Conservation (phyloP, 495 filamentous ascomycete species). For the Talaromyces wortmannii region DNA sequence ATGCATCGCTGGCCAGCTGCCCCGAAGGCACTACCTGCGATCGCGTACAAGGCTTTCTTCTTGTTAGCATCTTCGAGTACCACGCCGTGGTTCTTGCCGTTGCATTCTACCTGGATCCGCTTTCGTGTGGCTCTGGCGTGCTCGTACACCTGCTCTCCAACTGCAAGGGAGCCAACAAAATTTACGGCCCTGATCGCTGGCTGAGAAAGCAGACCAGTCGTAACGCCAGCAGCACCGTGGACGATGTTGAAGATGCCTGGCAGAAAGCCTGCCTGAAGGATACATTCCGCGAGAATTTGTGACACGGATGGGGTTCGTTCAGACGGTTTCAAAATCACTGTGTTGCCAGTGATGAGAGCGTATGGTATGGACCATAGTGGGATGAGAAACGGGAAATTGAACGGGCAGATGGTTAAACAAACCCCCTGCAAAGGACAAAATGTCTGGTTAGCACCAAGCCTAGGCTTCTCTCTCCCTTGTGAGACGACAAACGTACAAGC, state of each 20-base stretch:
- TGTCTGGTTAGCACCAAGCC: not conserved
- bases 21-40: conserved; percentile 22
- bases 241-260: conserved; percentile 22
- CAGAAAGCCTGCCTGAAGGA: conserved; percentile 15
- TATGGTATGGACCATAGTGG: conserved; percentile 13
- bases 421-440: conserved; percentile 13
- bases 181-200: conserved; percentile 17
- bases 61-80: conserved; percentile 22
- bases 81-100: conserved; percentile 23
- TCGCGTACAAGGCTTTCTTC: conserved; percentile 18
- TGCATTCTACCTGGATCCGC: conserved; percentile 19
- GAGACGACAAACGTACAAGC: not conserved
- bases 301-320: conserved; percentile 15
- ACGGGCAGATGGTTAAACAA: conserved; percentile 19
- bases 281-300: conserved; percentile 13
- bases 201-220: conserved; percentile 13
- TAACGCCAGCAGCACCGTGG: conserved; percentile 12
- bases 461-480: not conserved
- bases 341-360: conserved; percentile 17
- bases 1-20: conserved; percentile 25
- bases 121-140: conserved; percentile 14
- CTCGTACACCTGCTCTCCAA: conserved; percentile 18
- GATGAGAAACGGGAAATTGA: conserved; percentile 23
- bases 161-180: conserved; percentile 20
- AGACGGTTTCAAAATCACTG: conserved; percentile 17